phyloP scores from a whole-genome alignment of 208 protist genomes.

The Leptomonas seymouri region DNA sequence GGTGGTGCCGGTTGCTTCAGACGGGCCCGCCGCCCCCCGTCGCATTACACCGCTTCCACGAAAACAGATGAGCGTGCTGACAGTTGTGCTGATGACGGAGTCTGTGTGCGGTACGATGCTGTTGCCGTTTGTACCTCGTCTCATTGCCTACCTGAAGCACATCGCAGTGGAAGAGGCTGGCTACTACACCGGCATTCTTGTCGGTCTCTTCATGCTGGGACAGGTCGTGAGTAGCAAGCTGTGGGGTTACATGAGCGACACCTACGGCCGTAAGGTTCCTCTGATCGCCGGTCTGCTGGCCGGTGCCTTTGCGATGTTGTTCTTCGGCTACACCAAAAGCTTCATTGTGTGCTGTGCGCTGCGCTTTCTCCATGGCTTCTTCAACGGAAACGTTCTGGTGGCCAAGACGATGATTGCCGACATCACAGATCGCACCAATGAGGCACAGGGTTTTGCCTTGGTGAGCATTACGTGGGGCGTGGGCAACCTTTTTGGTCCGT shows the following conservation, averaged over 20 bases:
- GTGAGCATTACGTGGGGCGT: slow-evolving; percentile 90
- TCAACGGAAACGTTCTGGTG: slow-evolving; percentile 71
- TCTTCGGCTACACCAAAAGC: slow-evolving; percentile 58
- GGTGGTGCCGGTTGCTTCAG: not conserved
- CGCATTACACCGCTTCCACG: slow-evolving; percentile 60
- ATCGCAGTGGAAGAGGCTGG: slow-evolving; percentile 47
- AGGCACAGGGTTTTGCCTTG: slow-evolving; percentile 93
- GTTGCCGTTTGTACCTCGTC: slow-evolving; percentile 73
- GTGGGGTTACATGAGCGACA: slow-evolving; percentile 73
- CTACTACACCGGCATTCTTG: slow-evolving; percentile 63
- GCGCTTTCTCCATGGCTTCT: slow-evolving; percentile 73
- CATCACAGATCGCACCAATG: slow-evolving; percentile 69
- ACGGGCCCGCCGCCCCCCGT: not conserved
- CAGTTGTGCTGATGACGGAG: slow-evolving; percentile 73
- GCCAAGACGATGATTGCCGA: slow-evolving; percentile 77
- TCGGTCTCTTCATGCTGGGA: slow-evolving; percentile 84
- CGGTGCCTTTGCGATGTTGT: slow-evolving; percentile 54
- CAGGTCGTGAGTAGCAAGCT: slow-evolving; percentile 73
- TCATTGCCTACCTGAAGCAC: slow-evolving; percentile 55
- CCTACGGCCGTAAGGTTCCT: slow-evolving; percentile 57
- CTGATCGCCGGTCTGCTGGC: slow-evolving; percentile 54
- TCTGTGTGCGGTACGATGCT: slow-evolving; percentile 72
- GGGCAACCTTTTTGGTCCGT: slow-evolving; percentile 62
- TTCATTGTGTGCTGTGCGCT: slow-evolving; percentile 51
- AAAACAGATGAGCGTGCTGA: slow-evolving; percentile 57